phyloP scores from a whole-genome alignment of 148 eudicot species.

The Persicaria maculosa region DNA sequence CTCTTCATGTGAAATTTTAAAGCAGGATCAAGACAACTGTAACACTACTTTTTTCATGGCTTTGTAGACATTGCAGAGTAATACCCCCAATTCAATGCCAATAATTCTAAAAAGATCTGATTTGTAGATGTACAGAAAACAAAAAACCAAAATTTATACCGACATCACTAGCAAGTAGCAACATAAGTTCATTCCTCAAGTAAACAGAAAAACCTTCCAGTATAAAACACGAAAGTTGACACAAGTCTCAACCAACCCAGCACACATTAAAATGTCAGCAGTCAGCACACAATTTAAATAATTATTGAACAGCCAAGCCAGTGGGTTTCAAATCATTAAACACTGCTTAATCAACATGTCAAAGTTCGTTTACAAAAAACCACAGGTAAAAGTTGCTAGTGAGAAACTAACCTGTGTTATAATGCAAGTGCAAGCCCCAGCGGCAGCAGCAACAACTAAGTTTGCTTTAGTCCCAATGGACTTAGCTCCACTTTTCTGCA shows the following conservation, averaged over 20 bases:
- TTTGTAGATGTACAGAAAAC: neutral
- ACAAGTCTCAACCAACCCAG: neutral
- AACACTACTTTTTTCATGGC: neutral
- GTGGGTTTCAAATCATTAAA: neutral
- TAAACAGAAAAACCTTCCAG: neutral
- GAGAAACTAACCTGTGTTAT: conserved; percentile 63
- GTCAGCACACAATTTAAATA: neutral
- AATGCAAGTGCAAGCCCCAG: conserved; percentile 80
- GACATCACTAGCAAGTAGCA: neutral
- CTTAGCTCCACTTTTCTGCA: conserved; percentile 56
- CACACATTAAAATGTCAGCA: neutral
- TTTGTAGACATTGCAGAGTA: neutral
- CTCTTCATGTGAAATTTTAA: neutral
- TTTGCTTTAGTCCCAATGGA: conserved; percentile 83
- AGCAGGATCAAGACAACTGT: neutral
- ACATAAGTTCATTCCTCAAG: neutral
- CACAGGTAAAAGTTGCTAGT: neutral
- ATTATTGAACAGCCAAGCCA: neutral
- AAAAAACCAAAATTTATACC: neutral
- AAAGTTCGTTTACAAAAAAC: neutral
- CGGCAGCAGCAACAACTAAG: conserved; percentile 76
- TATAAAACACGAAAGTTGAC: neutral
- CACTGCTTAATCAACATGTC: neutral
- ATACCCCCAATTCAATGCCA: neutral
- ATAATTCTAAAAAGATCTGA: neutral